phyloP scores from a whole-genome alignment of 768 basidiomycete species.

The Leccinellum rugosiceps region DNA sequence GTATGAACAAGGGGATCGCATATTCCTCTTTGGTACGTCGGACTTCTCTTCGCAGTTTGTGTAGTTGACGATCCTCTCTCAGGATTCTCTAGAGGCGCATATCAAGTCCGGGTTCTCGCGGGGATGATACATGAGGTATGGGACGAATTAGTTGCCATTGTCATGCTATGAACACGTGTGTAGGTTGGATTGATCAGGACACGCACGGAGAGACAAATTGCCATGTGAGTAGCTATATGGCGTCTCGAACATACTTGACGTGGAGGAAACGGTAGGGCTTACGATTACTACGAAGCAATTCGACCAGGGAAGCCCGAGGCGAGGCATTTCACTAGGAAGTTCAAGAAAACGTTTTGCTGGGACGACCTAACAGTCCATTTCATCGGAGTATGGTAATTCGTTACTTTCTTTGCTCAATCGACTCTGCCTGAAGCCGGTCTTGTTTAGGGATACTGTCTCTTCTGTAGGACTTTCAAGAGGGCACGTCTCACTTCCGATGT shows the following conservation, averaged over 20 bases:
- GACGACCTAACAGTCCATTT: constrained; percentile 21
- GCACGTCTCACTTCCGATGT: constrained; percentile 47
- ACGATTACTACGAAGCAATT: not conserved
- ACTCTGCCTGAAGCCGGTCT: not conserved
- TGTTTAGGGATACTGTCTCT: constrained; percentile 53
- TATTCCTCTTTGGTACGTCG: not conserved
- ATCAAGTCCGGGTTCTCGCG: not conserved
- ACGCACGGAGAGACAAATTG: not conserved
- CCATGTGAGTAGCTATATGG: not conserved
- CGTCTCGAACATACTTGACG: not conserved
- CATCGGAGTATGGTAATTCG: constrained; percentile 42
- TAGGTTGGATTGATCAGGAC: not conserved
- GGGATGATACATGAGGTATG: not conserved
- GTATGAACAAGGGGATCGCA: not conserved
- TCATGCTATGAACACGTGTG: not conserved
- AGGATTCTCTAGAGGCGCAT: not conserved
- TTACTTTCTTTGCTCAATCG: not conserved
- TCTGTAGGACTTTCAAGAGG: constrained; percentile 51
- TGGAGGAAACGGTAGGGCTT: not conserved
- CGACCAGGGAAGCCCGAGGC: not conserved
- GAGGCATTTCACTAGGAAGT: not conserved
- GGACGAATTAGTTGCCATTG: not conserved
- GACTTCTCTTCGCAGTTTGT: not conserved
- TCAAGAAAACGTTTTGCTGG: not conserved
- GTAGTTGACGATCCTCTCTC: not conserved